Percentiles rank a stretch among this genome's conserved stretches.
These are phyloP conservation scores for Mycena rebaudengoi DNA, from an alignment of 768 basidiomycete genomes.

Conservation along the genomic window DNA sequence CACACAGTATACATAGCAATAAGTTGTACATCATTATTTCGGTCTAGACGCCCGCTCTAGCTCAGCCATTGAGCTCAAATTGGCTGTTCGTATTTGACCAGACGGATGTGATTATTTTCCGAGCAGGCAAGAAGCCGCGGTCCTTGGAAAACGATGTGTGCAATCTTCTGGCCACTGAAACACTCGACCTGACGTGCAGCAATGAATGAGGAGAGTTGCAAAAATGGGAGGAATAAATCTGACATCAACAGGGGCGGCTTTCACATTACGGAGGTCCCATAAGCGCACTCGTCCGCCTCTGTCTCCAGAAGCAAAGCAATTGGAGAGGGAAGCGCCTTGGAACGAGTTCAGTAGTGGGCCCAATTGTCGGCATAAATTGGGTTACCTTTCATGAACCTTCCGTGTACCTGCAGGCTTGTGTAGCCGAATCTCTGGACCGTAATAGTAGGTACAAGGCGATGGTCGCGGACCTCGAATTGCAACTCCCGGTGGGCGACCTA, in stretches of 20 bases:
- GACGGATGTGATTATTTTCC: constrained; percentile 44
- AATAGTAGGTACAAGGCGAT: constrained; percentile 44
- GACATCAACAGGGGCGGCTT: constrained; percentile 34
- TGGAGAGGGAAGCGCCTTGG: constrained; percentile 29
- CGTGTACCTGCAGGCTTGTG: constrained; percentile 42
- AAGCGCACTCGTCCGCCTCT: constrained; percentile 50
- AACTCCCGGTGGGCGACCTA: constrained; percentile 60
- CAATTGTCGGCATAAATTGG: background rate
- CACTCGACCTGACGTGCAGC: constrained; percentile 39
- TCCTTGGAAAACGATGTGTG: constrained; percentile 46
- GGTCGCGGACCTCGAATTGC: constrained; percentile 62
- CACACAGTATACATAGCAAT: too few species aligned
- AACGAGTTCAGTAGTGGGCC: background rate
- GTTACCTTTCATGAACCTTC: constrained; percentile 56
- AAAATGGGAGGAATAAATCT: background rate
- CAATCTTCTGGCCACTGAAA: constrained; percentile 45
- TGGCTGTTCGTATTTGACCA: constrained; percentile 13
- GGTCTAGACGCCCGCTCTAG: too few species aligned
- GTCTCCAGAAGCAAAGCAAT: constrained; percentile 54
- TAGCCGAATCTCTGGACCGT: constrained; percentile 57
- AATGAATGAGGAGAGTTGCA: background rate
- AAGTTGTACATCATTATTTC: too few species aligned
- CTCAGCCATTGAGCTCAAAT: too few species aligned
- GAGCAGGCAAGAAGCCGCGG: constrained; percentile 47
- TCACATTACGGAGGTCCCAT: constrained; percentile 57